Percentiles rank a stretch among this genome's conserved stretches.
Conservation (phyloP, 139 green algal genomes). For the Ulvella scutata region DNA sequence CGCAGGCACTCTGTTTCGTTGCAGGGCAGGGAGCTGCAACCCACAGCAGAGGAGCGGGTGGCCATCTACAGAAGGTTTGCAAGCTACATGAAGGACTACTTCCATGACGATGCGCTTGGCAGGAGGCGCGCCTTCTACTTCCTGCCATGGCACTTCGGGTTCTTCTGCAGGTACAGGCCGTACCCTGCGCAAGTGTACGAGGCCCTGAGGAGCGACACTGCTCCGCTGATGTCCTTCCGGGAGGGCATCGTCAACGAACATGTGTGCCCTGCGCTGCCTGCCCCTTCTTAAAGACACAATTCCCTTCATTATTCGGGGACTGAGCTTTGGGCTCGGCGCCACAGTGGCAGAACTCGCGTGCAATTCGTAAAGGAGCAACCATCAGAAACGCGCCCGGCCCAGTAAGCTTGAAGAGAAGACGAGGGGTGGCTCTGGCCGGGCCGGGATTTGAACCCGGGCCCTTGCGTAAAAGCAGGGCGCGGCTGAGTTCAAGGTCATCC, state of each 20-base stretch:
- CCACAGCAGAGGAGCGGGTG: slow-evolving; percentile 45
- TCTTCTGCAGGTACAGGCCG: slow-evolving; percentile 44
- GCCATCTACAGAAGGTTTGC: slow-evolving; percentile 43
- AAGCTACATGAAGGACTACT: slow-evolving; percentile 51
- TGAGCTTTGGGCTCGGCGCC: background rate
- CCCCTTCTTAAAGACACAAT: background rate
- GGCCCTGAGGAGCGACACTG: slow-evolving; percentile 5
- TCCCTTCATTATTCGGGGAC: too few relatives aligned
- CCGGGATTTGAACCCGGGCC: too few relatives aligned
- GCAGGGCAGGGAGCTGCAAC: slow-evolving; percentile 35
- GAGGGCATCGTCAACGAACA: slow-evolving; percentile 22
- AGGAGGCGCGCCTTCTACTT: slow-evolving; percentile 59
- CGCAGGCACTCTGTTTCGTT: too few relatives aligned
- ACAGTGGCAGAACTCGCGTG: background rate
- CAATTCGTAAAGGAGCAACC: too few relatives aligned
- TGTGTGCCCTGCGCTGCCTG: background rate
- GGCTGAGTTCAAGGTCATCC: too few relatives aligned
- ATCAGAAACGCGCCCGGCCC: too few relatives aligned
- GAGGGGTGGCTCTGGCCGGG: too few relatives aligned
- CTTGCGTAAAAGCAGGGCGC: too few relatives aligned
- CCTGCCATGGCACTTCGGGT: slow-evolving; percentile 65
- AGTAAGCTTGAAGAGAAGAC: too few relatives aligned
- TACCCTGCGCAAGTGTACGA: slow-evolving; percentile 40
- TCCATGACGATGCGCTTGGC: slow-evolving; percentile 57
- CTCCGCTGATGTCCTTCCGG: slow-evolving; percentile 49